phyloP scores from a whole-genome alignment of 495 filamentous ascomycete genomes.

The Patellaria atrata region DNA sequence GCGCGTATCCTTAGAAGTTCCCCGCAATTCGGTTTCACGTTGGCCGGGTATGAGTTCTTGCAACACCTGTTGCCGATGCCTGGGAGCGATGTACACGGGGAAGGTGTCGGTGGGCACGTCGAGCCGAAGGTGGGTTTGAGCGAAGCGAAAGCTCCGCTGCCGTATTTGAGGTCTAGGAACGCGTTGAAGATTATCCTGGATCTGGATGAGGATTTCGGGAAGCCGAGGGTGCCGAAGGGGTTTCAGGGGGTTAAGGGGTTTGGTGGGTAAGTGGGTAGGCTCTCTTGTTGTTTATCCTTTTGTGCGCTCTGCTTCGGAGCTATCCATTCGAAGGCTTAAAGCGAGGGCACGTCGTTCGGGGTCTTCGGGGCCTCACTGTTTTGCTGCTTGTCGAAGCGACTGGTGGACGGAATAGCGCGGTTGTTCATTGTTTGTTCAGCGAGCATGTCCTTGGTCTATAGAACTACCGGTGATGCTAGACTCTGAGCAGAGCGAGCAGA shows the following conservation, averaged over 20 bases:
- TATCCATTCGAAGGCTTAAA: no score
- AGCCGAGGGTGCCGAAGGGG: slow-evolving; percentile 38
- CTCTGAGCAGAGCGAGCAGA: no score
- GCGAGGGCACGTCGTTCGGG: no score
- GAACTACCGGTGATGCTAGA: no score
- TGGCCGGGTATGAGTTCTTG: slow-evolving; percentile 86
- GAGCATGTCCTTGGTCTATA: no score
- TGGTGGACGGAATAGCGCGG: no score
- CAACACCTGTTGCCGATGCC: slow-evolving; percentile 74
- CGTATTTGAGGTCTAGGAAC: slow-evolving; percentile 76
- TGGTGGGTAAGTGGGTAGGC: slow-evolving; percentile 3
- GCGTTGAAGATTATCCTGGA: slow-evolving; percentile 96
- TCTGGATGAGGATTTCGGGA: slow-evolving; percentile 80
- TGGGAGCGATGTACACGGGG: slow-evolving; percentile 35
- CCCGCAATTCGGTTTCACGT: slow-evolving; percentile 94
- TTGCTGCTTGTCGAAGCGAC: no score
- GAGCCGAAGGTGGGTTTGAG: slow-evolving; percentile 43
- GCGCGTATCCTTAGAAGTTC: slow-evolving; percentile 88
- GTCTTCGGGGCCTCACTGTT: no score
- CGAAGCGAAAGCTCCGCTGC: slow-evolving; percentile 51
- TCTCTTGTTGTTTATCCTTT: background rate
- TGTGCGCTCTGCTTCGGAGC: no score
- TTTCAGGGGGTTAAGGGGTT: slow-evolving; percentile 19
- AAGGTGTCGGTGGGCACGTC: slow-evolving; percentile 32
- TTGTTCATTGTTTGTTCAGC: no score